These are phyloP conservation scores for Metschnikowia dekortorum DNA, from an alignment of 805 yeast genomes.

Conservation along the genomic window DNA sequence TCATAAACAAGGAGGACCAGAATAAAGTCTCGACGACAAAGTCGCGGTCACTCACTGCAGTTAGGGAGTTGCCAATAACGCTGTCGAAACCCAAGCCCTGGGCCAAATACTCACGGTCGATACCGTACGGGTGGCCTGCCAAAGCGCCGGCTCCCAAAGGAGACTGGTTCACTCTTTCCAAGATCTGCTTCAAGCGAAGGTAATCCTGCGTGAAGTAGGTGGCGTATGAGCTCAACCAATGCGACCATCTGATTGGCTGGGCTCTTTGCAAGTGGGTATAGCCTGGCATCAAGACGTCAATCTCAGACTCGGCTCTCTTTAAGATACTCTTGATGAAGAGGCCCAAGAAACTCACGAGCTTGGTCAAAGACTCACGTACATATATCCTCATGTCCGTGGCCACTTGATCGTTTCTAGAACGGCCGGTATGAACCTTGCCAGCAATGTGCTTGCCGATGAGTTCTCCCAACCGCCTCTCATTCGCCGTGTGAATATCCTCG, in stretches of 20 bases:
- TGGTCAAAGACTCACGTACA: constrained; percentile 74
- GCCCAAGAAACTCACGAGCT: constrained; percentile 52
- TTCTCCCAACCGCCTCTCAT: constrained; percentile 96
- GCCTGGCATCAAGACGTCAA: constrained; percentile 96
- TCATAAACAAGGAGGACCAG: constrained; percentile 94
- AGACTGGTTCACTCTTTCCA: constrained; percentile 76
- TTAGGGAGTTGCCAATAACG: constrained; percentile 89
- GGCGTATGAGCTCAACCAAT: constrained; percentile 92
- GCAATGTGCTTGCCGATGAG: constrained; percentile 89
- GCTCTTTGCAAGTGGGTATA: constrained; percentile 98
- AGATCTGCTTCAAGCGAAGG: constrained; percentile 75
- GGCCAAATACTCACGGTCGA: constrained; percentile 89
- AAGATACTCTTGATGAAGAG: constrained; percentile 64
- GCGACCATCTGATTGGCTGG: constrained; percentile 99
- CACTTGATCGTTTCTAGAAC: constrained; percentile 97
- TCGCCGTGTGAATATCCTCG: constrained; percentile 98
- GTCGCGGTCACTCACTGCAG: constrained; percentile 98
- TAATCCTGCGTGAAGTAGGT: constrained; percentile 91
- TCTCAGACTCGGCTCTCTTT: constrained; percentile 77
- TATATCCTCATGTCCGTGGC: constrained; percentile 98
- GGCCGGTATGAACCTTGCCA: constrained; percentile 98
- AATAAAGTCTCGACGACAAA: constrained; percentile 93
- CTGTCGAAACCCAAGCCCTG: constrained; percentile 72
- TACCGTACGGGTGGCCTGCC: constrained; percentile 99
- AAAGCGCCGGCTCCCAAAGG: constrained; percentile 98